Evolutionary conservation across 2,329 filamentous ascomycete genomes (phyloP), one percentile per base, ranked within the genome.

Genomic region (Fusarium tuaranense): DNA sequence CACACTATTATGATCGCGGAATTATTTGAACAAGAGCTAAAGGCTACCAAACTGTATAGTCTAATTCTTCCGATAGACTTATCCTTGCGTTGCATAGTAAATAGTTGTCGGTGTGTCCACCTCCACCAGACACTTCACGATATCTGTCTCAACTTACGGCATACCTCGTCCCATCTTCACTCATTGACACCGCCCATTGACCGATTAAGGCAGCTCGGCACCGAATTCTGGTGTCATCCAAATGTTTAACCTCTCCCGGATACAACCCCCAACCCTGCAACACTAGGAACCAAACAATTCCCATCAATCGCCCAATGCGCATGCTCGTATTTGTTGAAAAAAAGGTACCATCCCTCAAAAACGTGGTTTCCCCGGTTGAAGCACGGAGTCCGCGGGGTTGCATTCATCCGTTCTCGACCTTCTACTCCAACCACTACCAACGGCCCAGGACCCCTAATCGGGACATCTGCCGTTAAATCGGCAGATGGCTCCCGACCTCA

Each of bases 301-400:
- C 63, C 63, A 65, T 59, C 63, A 65, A 64, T 61, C 63, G 27
- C 25, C 14, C 63, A 48, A 16, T 8, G 16, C 25, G 8, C 20
- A 4, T 2, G 9, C 14, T 65, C 63, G 63, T 61, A 61, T 65
- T 36, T 36, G 34, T 32, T 32, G 30, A 32, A 32, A 32, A 32
- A 32, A 32, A 32, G 30, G 30, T 14, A 36, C 38, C 5, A 22
- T 46, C 5, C n/a, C 27, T 10, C 14, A 25, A 36, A 36, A 63
- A 63, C 48, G n/a, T 22, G 32, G 48, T 64, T 13, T 36, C 34
- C 34, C 32, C 32, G 12, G 32, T 34, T 34, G 32, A 34, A 44
- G 30, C 34, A 32, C 22, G 27, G 38, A 32, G 34, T 60, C 53
- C 18, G 27, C 27, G 16, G 27, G 7, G 32, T 51, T 9, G 55